These are phyloP conservation scores for Mikania micrantha DNA, from an alignment of 129 eudicot species.

Conservation along the genomic window DNA sequence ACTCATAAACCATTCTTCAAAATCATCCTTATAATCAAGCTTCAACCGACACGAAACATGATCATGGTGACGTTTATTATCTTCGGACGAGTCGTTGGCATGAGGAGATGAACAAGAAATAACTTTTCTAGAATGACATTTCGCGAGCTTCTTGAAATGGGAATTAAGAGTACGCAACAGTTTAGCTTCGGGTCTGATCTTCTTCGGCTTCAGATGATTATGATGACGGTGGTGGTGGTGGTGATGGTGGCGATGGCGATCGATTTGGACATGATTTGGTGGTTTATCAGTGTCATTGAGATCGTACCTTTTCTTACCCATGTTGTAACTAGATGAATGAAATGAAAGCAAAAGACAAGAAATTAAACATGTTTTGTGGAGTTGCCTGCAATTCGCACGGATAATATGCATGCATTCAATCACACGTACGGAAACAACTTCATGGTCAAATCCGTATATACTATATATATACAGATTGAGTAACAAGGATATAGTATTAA, in stretches of 20 bases:
- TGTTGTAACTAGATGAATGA: constrained; percentile 10
- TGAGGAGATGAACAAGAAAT: neutral
- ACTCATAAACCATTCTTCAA: constrained; percentile 8
- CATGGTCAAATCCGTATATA: constrained; percentile 31
- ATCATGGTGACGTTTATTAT: constrained; percentile 1
- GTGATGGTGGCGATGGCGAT: constrained; percentile 1
- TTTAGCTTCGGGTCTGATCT: constrained; percentile 24
- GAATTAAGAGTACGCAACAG: constrained; percentile 33
- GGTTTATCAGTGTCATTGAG: constrained; percentile 10
- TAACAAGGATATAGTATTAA: too few relatives aligned
- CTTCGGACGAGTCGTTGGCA: neutral
- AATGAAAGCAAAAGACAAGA: neutral
- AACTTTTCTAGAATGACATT: constrained; percentile 20
- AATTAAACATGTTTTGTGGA: constrained; percentile 15
- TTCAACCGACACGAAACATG: neutral
- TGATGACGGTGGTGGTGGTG: constrained; percentile 14
- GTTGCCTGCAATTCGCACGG: constrained; percentile 15
- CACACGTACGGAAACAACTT: constrained; percentile 26
- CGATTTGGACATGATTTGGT: constrained; percentile 7
- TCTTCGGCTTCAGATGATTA: constrained; percentile 20
- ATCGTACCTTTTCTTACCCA: constrained; percentile 38
- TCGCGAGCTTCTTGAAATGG: constrained; percentile 36
- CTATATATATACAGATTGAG: too few relatives aligned
- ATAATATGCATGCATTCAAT: constrained; percentile 19
- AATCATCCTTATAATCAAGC: neutral